These are phyloP conservation scores for Salvia hispanica DNA, from an alignment of 257 asterid species.

Conservation along the genomic window DNA sequence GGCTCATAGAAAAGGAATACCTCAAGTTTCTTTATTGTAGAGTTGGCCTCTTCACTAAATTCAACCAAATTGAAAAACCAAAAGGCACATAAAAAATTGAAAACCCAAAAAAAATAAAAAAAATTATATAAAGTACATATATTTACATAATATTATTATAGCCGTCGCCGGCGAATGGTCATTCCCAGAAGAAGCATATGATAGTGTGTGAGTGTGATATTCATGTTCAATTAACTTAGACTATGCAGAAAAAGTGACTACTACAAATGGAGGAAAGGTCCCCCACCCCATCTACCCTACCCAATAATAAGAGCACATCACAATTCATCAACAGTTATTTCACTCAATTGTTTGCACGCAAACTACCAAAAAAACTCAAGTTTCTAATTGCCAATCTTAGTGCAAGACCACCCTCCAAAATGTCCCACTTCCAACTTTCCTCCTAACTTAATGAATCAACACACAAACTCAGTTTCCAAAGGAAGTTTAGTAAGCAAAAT, in stretches of 20 bases:
- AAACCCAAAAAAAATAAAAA: too few species aligned
- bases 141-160: too few species aligned
- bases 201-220: background rate
- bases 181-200: constrained; percentile 21
- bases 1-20: too few species aligned
- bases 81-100: too few species aligned
- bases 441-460: too few species aligned
- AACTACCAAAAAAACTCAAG: background rate
- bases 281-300: too few species aligned
- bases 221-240: constrained; percentile 33
- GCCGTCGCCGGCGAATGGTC: background rate
- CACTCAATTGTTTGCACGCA: constrained; percentile 27
- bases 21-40: too few species aligned
- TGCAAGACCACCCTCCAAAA: background rate
- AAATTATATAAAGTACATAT: too few species aligned
- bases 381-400: constrained; percentile 17
- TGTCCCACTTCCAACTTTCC: background rate
- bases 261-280: constrained; percentile 6
- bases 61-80: too few species aligned
- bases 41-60: too few species aligned
- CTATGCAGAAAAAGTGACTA: background rate
- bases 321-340: background rate
- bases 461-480: background rate
- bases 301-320: constrained; percentile 5
- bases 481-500: background rate